A percentile compares a stretch with the other conserved stretches of the same genome.
phyloP scores from a whole-genome alignment of 257 asterid genomes.

The Solanum medicagineum region DNA sequence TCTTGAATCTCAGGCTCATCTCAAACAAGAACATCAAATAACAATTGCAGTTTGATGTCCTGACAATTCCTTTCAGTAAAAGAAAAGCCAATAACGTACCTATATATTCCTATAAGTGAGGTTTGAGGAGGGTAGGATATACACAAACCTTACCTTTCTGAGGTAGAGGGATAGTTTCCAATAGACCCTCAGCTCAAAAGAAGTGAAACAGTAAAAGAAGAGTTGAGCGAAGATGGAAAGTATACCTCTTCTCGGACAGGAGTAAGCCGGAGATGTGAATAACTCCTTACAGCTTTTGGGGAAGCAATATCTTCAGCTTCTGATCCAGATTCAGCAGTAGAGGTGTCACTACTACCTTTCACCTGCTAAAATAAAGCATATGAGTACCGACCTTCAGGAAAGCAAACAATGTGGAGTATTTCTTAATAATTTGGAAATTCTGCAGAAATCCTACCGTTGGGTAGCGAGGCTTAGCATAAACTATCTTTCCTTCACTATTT shows the following conservation, averaged over 20 bases:
- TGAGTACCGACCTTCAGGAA: background rate
- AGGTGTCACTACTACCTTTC: constrained; percentile 90
- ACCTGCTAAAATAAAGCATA: constrained; percentile 25
- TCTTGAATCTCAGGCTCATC: background rate
- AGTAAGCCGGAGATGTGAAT: constrained; percentile 86
- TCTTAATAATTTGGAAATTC: background rate
- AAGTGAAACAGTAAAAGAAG: background rate
- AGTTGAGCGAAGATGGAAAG: background rate
- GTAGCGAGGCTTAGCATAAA: constrained; percentile 88
- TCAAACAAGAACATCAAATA: background rate
- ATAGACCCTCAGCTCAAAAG: background rate
- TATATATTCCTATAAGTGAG: background rate
- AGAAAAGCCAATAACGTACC: background rate
- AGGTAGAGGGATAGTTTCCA: background rate
- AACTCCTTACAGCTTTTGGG: constrained; percentile 75
- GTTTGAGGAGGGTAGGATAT: background rate
- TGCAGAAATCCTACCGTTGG: constrained; percentile 31
- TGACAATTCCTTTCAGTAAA: background rate
- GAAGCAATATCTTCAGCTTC: constrained; percentile 98
- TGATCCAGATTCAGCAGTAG: constrained; percentile 98
- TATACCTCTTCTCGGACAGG: constrained; percentile 98
- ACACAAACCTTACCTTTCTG: background rate
- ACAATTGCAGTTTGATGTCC: background rate
- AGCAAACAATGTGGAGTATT: background rate
- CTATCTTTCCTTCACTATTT: constrained; percentile 92